Conservation (phyloP, 2,329 filamentous ascomycete genomes). For the Fusarium drepaniforme region DNA sequence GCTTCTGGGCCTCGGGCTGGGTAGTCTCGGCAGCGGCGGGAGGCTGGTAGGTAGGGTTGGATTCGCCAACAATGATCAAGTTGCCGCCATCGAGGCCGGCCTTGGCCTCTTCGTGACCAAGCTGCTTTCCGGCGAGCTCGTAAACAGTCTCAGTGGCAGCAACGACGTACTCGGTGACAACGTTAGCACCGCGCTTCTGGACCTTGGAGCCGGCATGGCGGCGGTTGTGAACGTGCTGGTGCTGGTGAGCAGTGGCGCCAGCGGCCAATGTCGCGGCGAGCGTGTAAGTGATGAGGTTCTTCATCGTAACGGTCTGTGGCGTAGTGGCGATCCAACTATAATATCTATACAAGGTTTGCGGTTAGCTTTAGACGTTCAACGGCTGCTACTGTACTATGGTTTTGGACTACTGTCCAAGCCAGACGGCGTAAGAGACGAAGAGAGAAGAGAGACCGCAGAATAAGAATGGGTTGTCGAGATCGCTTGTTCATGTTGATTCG, state of each 20-base stretch:
- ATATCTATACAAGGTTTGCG: conserved; percentile 24
- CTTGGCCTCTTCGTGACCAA: conserved; percentile 75
- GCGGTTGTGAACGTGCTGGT: conserved; percentile 69
- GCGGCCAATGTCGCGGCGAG: conserved; percentile 65
- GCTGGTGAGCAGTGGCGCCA: conserved; percentile 69
- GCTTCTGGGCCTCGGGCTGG: conserved; percentile 45
- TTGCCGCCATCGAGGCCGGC: conserved; percentile 78
- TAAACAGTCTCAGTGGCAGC: conserved; percentile 78
- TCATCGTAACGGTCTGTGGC: conserved; percentile 56
- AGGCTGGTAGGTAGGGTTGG: conserved; percentile 64
- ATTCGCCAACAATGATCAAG: conserved; percentile 74
- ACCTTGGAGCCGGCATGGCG: conserved; percentile 62
- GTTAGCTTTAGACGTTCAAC: conserved; percentile 32
- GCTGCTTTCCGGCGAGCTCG: conserved; percentile 73
- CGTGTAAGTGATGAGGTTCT: conserved; percentile 62
- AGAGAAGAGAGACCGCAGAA: neutral
- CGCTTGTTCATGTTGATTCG: neutral
- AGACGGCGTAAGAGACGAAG: neutral
- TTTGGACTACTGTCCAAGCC: conserved; percentile 1
- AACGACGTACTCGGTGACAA: conserved; percentile 66
- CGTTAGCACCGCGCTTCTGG: conserved; percentile 59
- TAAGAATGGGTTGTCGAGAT: neutral
- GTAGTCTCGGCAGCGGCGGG: conserved; percentile 55
- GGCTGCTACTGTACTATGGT: conserved; percentile 1
- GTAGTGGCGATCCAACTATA: conserved; percentile 24